Conservation (phyloP, 2,329 filamentous ascomycete genomes). For the Curvularia hawaiiensis region DNA sequence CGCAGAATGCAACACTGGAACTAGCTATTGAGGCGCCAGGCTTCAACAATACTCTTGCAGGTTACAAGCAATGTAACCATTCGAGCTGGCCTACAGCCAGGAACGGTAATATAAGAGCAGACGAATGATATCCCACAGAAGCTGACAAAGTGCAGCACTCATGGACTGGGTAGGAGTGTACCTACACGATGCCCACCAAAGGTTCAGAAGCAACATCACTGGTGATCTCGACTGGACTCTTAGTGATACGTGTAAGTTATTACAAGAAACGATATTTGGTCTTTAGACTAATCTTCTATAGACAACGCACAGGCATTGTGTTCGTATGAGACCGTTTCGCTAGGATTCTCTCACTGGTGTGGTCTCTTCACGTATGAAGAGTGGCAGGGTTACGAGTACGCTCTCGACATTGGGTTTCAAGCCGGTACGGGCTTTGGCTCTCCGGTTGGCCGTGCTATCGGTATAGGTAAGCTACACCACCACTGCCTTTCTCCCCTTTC, state of each 20-base stretch:
- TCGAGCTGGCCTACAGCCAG: slow-evolving; percentile 53
- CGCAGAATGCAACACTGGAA: slow-evolving; percentile 73
- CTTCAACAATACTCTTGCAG: slow-evolving; percentile 75
- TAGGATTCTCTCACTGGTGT: slow-evolving; percentile 77
- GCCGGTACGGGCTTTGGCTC: slow-evolving; percentile 67
- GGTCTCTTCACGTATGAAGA: slow-evolving; percentile 76
- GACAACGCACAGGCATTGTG: slow-evolving; percentile 74
- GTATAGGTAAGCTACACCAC: slow-evolving; percentile 60
- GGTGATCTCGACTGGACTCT: slow-evolving; percentile 45
- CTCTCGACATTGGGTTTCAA: slow-evolving; percentile 69
- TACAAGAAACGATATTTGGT: too few relatives aligned
- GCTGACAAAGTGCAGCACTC: slow-evolving; percentile 53
- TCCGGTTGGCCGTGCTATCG: slow-evolving; percentile 71
- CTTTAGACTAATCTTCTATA: slow-evolving; percentile 25
- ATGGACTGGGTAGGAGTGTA: slow-evolving; percentile 68
- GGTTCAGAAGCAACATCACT: slow-evolving; percentile 61
- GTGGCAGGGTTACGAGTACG: slow-evolving; percentile 75
- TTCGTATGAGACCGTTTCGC: slow-evolving; percentile 78
- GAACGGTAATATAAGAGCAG: slow-evolving; percentile 49
- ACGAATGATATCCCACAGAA: background rate
- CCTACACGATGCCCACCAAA: slow-evolving; percentile 65
- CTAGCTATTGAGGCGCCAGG: slow-evolving; percentile 67
- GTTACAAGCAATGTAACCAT: slow-evolving; percentile 70
- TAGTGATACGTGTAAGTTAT: slow-evolving; percentile 37
- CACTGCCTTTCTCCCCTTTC: slow-evolving; percentile 27